These are phyloP conservation scores for Yamadazyma oceani DNA, from an alignment of 1,139 yeast genomes.

Conservation along the genomic window DNA sequence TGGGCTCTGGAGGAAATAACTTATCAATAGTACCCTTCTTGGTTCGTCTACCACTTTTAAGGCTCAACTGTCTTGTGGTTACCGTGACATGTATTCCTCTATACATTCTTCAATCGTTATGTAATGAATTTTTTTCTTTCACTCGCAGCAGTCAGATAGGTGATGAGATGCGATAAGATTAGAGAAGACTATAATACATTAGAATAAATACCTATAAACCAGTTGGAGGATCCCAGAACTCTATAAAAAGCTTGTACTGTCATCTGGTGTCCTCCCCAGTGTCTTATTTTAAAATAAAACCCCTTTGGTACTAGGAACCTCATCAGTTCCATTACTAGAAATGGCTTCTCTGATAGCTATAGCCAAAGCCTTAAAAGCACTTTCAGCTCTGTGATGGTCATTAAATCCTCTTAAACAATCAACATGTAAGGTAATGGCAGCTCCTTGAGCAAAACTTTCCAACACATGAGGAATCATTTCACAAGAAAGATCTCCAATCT, in stretches of 20 bases:
- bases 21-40: constrained; percentile 12
- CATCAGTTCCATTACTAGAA: constrained; percentile 79
- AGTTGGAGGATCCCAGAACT: too few relatives aligned
- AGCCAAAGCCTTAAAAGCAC: constrained; percentile 95
- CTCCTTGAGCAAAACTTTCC: constrained; percentile 91
- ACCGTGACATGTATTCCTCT: background rate
- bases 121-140: too few relatives aligned
- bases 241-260: too few relatives aligned
- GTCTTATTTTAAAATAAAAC: constrained; percentile 66
- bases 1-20: constrained; percentile 11
- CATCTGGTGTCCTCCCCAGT: too few relatives aligned
- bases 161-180: too few relatives aligned
- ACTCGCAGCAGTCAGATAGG: too few relatives aligned
- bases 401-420: constrained; percentile 91
- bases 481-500: constrained; percentile 85
- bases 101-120: too few relatives aligned
- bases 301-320: constrained; percentile 95
- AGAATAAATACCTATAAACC: background rate
- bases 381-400: constrained; percentile 95
- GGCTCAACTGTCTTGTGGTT: background rate
- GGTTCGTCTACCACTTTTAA: background rate
- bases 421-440: constrained; percentile 87
- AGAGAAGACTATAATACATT: too few relatives aligned
- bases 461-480: constrained; percentile 98
- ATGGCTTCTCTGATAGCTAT: constrained; percentile 87